Base-by-base conservation (phyloP, 1,139 yeast species). In the Suhomyces bokatorum region DNA sequence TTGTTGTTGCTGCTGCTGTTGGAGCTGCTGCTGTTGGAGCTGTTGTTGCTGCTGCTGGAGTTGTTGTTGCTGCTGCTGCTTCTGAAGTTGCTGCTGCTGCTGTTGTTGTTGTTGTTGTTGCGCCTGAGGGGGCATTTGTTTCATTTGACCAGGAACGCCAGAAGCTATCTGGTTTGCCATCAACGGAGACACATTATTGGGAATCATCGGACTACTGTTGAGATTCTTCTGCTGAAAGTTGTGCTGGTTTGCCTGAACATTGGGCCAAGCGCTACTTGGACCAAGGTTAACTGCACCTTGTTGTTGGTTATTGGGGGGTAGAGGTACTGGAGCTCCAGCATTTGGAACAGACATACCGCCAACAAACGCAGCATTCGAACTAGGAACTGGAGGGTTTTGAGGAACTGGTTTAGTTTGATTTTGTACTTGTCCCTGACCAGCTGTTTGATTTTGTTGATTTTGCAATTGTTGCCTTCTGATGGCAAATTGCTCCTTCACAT, bases 401-500 rank as follows among this genome's bases (percentile, higher is more conserved):
- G 27, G 13, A 2, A 26, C 8, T 16, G 34, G 45, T 26, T 39
- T 37, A 13, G 7, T 40, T 42, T 31, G 50, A 37, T 35, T 29
- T 31, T 35, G 45, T 5, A 16, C 33, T 22, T 29, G 43, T 10
- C 32, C 39, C 26, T 33, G 40, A 0, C 24, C 24, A 6, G 24
- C 24, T 4, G 37, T 40, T 20, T 47, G 50, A 12, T 42, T 51
- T 29, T 49, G 64, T 37, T 60, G 65, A 28, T 55, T 58, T 36
- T 57, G 59, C 42, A 60, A 52, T 42, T 67, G 73, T 42, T 67
- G 74, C 46, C 70, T 64, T 48, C 75, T 61, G n/a, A 55, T 47
- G 16, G 61, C 60, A 44, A 73, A 60, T 47, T 73, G 77, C 38
- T 70, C 76, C 51, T 81, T 81, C 47, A 88, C 90, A 63, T 80